A percentile compares a stretch with the other conserved stretches of the same genome.
Conservation (phyloP, 225 moss, liverwort and hornwort genomes). For the Neckera pumila region DNA sequence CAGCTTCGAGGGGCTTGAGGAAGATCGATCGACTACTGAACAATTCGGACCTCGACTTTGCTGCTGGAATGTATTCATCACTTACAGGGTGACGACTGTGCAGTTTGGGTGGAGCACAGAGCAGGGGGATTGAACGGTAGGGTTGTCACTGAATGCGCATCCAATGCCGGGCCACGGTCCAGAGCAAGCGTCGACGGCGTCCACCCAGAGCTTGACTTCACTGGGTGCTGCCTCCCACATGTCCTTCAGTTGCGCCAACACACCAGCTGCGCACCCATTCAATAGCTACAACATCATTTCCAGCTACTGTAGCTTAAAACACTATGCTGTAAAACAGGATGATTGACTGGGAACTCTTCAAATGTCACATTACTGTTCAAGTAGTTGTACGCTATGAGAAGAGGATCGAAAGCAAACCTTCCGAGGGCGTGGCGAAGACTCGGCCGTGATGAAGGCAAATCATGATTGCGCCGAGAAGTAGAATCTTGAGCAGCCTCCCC, state of each 20-base stretch:
- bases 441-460: not conserved
- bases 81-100: constrained; percentile 32
- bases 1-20: not conserved
- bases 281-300: not conserved
- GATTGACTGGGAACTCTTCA: not conserved
- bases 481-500: not conserved
- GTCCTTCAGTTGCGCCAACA: constrained; percentile 25
- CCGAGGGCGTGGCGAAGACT: constrained; percentile 17
- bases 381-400: not conserved
- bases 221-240: constrained; percentile 27
- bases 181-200: constrained; percentile 33
- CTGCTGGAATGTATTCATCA: not conserved
- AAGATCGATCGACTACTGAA: not conserved
- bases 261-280: constrained; percentile 18
- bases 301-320: not conserved
- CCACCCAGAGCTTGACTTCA: constrained; percentile 21
- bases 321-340: not conserved
- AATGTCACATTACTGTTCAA: not conserved
- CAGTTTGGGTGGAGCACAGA: constrained; percentile 19
- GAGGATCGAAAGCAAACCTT: constrained; percentile 2
- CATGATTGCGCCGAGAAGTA: constrained; percentile 3
- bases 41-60: not conserved
- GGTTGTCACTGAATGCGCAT: constrained; percentile 9
- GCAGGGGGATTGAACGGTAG: constrained; percentile 11
- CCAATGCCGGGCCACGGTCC: constrained; percentile 34